These are phyloP conservation scores for Talaromyces piceae DNA, from an alignment of 2,329 filamentous ascomycete genomes.

Conservation along the genomic window DNA sequence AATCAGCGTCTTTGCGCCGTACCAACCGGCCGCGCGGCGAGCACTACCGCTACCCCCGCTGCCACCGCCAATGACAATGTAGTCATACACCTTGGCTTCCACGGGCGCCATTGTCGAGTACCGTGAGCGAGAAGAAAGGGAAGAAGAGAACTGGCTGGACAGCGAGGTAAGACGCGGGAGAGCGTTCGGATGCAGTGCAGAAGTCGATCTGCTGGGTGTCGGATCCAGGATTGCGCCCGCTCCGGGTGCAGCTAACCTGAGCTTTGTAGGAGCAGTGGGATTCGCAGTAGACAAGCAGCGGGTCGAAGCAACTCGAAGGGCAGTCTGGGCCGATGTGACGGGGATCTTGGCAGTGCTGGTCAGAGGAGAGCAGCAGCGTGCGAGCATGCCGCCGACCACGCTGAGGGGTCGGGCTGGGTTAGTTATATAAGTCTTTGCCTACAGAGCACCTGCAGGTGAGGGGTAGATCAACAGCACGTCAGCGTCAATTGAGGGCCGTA, in stretches of 20 bases:
- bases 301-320: background rate
- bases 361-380: conserved; percentile 2
- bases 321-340: background rate
- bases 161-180: conserved; percentile 32
- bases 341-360: background rate
- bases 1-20: conserved; percentile 44
- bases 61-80: conserved; percentile 49
- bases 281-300: background rate
- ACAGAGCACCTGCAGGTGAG: background rate
- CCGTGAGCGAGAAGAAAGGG: conserved; percentile 15
- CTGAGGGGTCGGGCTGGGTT: background rate
- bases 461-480: background rate
- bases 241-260: background rate
- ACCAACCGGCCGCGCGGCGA: conserved; percentile 45
- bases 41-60: conserved; percentile 46
- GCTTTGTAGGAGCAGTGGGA: background rate
- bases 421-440: too few relatives aligned
- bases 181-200: background rate
- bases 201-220: background rate
- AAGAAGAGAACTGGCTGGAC: conserved; percentile 35
- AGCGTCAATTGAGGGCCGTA: too few relatives aligned
- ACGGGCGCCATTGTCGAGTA: conserved; percentile 40
- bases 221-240: background rate
- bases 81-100: conserved; percentile 44
- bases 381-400: conserved; percentile 2